A percentile compares a stretch with the other conserved stretches of the same genome.
phyloP scores from a whole-genome alignment of 2,329 filamentous ascomycete genomes.

The Colletotrichum sp. region DNA sequence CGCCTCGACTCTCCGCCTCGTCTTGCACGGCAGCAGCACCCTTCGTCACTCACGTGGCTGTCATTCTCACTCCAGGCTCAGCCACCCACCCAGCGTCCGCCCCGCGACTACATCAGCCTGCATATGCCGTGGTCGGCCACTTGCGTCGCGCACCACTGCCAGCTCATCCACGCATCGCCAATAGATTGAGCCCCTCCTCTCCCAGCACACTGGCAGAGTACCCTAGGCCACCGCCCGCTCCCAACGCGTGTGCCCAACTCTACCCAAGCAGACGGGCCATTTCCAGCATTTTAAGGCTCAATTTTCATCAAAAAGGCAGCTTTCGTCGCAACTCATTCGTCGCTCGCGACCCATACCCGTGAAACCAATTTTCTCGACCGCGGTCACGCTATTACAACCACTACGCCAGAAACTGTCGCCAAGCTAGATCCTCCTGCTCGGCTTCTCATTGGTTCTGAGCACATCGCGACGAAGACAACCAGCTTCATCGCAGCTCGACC shows the following conservation, averaged over 20 bases:
- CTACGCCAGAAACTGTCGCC: neutral
- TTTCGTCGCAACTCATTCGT: constrained; percentile 23
- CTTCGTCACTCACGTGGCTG: constrained; percentile 49
- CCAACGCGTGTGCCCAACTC: constrained; percentile 52
- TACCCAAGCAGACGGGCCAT: constrained; percentile 40
- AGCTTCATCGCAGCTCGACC: constrained; percentile 16
- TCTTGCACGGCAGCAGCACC: constrained; percentile 6
- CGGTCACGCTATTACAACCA: constrained; percentile 1
- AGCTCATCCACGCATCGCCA: constrained; percentile 67
- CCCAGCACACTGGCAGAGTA: constrained; percentile 49
- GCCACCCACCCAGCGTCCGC: constrained; percentile 36
- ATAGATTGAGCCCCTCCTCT: constrained; percentile 58
- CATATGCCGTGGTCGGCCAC: constrained; percentile 64
- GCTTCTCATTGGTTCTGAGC: constrained; percentile 10
- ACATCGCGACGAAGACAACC: constrained; percentile 33
- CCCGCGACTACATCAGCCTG: constrained; percentile 58
- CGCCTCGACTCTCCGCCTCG: constrained; percentile 2
- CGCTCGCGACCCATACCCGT: constrained; percentile 19
- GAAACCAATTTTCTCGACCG: neutral
- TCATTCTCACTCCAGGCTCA: constrained; percentile 38
- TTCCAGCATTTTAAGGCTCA: constrained; percentile 33
- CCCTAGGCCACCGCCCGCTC: constrained; percentile 46
- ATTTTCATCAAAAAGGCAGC: constrained; percentile 29
- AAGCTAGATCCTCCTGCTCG: neutral
- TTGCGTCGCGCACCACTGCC: constrained; percentile 60